phyloP scores from a whole-genome alignment of 345 rosid genomes.

The Chamaenerion angustifolium region DNA sequence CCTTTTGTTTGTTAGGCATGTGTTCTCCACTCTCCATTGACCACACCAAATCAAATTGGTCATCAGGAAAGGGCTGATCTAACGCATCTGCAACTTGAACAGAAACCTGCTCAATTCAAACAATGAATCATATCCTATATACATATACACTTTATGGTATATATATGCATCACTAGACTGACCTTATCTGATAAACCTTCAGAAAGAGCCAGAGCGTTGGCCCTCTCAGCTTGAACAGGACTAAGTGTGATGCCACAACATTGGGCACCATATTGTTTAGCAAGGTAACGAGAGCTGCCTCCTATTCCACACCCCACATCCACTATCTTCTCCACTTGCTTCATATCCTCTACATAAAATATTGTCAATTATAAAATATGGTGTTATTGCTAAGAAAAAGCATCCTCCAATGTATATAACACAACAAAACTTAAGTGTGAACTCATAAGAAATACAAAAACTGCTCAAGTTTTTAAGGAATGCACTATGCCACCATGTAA shows the following conservation, averaged over 20 bases:
- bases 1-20: slow-evolving; percentile 83
- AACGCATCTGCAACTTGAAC: slow-evolving; percentile 89
- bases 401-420: too few relatives aligned
- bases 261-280: slow-evolving; percentile 54
- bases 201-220: slow-evolving; percentile 55
- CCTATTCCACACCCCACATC: slow-evolving; percentile 98
- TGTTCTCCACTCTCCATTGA: slow-evolving; percentile 98
- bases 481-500: too few relatives aligned
- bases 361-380: too few relatives aligned
- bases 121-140: too few relatives aligned
- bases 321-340: slow-evolving; percentile 25
- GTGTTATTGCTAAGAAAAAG: too few relatives aligned
- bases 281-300: slow-evolving; percentile 80
- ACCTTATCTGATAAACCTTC: slow-evolving; percentile 53
- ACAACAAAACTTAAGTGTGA: too few relatives aligned
- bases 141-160: too few relatives aligned
- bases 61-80: slow-evolving; percentile 81
- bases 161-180: too few relatives aligned
- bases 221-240: slow-evolving; percentile 72
- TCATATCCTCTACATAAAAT: too few relatives aligned
- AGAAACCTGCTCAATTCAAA: slow-evolving; percentile 26
- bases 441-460: too few relatives aligned
- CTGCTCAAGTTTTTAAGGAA: too few relatives aligned
- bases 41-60: slow-evolving; percentile 72
- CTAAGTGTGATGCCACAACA: slow-evolving; percentile 71